phyloP scores from a whole-genome alignment of 1,139 yeast species.

The Zygoascus sp. region DNA sequence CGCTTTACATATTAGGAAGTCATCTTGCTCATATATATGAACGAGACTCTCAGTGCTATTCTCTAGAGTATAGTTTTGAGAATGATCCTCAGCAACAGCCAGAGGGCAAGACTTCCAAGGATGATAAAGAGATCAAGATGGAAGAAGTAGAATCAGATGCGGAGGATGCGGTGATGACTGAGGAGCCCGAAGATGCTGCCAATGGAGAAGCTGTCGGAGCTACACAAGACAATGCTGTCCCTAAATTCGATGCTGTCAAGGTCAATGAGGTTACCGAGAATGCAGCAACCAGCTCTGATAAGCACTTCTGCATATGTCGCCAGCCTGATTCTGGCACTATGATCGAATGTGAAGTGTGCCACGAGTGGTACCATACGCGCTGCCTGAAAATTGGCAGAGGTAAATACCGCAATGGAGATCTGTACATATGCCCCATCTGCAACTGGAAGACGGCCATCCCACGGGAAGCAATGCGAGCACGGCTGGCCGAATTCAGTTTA shows the following conservation, averaged over 20 bases:
- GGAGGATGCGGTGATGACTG: not conserved
- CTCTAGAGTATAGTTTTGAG: slow-evolving; percentile 40
- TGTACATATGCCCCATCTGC: slow-evolving; percentile 68
- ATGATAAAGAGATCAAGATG: not conserved
- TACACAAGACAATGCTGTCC: not conserved
- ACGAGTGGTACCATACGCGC: slow-evolving; percentile 74
- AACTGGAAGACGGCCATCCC: slow-evolving; percentile 38
- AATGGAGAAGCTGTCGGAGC: not conserved
- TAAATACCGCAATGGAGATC: slow-evolving; percentile 29
- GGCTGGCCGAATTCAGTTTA: slow-evolving; percentile 35
- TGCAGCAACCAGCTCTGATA: too few relatives aligned
- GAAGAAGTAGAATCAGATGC: not conserved
- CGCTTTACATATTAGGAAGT: slow-evolving; percentile 32
- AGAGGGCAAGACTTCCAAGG: not conserved
- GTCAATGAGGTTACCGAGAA: too few relatives aligned
- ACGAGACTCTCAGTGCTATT: slow-evolving; percentile 40
- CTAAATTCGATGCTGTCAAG: too few relatives aligned
- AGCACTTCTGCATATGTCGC: slow-evolving; percentile 64
- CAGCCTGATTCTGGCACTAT: slow-evolving; percentile 61
- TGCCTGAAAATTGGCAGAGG: slow-evolving; percentile 49
- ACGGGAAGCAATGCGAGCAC: slow-evolving; percentile 36
- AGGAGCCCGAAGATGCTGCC: too few relatives aligned
- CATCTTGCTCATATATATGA: slow-evolving; percentile 35
- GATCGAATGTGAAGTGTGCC: slow-evolving; percentile 76
- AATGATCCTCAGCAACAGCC: slow-evolving; percentile 9